Evolutionary conservation across 345 rosid species (phyloP), one percentile per base, ranked within the genome.

Genomic region (Lumnitzera racemosa): DNA sequence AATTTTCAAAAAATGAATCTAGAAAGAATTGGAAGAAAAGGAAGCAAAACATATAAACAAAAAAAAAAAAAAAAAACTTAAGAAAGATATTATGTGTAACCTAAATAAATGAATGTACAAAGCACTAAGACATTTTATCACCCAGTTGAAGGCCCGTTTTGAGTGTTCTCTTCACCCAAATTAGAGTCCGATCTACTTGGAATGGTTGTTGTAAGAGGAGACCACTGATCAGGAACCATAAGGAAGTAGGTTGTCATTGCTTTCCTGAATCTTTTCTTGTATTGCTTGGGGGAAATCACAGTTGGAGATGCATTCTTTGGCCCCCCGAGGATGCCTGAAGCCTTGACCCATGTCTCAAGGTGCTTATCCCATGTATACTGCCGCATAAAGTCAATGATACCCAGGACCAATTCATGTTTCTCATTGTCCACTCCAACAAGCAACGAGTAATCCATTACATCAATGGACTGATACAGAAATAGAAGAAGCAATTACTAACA

Each of bases 351-450:
- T 16, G 99, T 88, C 71, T 90, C 98, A 41, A 95, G 78, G 77
- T 86, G 96, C 74, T 95, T 95, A 76, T 94, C 99, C 99, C 96
- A 94, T 1, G 99, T 94, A 69, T 94, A 95, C 73, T 90, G 99
- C 72, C 99, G 85, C 87, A 95, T 76, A 80, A 81, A 95, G 67
- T 90, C 99, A 49, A 95, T 95, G 61, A 95, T 90, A 65, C 99
- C 97, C 9, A 95, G 79, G 20, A 88, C 92, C 56, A 94, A 64
- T 70, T 94, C 95, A 43, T 84, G 83, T 20, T 84, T 90, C 78
- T 83, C 90, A 71, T 84, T 83, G 49, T 95, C 99, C 76, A 95
- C 85, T 49, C 99, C 99, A 31, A 95, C 97, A 67, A 90, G 76
- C 61, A 95, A 73, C 4, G 96, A 95, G 79, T 90, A 95, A 72